Percentiles rank a stretch among this genome's conserved stretches.
Conservation (phyloP, 2,329 filamentous ascomycete species). For the Leptographium galeiforme region DNA sequence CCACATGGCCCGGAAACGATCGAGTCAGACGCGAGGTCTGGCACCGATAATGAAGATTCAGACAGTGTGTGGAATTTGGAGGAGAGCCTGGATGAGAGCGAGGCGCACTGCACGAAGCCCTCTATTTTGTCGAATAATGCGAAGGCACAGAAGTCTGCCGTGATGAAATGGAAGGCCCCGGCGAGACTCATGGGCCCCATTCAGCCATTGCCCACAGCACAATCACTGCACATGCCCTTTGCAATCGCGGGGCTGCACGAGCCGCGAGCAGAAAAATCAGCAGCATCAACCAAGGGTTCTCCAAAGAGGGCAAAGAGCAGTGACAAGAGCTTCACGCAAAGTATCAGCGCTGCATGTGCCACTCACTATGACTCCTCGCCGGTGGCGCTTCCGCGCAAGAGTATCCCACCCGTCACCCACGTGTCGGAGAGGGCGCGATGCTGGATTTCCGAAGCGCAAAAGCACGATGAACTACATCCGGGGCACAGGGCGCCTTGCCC, state of each 20-base stretch:
- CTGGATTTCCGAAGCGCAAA: neutral
- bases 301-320: neutral
- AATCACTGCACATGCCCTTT: neutral
- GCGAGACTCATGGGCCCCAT: conserved; percentile 8
- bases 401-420: neutral
- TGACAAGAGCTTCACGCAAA: neutral
- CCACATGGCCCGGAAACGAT: neutral
- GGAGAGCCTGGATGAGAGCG: neutral
- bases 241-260: neutral
- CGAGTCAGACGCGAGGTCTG: neutral
- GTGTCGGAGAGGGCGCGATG: neutral
- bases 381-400: neutral
- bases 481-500: no score
- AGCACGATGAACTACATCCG: neutral
- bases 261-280: neutral
- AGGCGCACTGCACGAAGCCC: neutral
- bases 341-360: neutral
- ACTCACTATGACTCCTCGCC: neutral
- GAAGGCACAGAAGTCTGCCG: neutral
- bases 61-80: neutral
- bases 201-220: neutral
- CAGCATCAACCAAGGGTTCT: neutral
- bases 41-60: neutral
- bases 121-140: neutral
- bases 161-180: neutral